Base-by-base conservation (phyloP, 345 rosid genomes). In the Clarkia xantiana region DNA sequence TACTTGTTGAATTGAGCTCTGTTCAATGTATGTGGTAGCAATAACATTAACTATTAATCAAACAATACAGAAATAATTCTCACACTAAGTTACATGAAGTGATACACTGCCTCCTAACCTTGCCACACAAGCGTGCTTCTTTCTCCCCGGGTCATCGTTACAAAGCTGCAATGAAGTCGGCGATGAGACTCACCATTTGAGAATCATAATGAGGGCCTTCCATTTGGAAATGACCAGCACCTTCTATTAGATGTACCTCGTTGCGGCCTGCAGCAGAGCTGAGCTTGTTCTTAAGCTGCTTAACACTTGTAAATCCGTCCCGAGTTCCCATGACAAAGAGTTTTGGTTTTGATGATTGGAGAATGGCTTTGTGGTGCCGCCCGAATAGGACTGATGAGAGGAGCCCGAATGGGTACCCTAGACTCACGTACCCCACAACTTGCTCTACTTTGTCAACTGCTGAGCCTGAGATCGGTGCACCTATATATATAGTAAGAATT, bases 401-500 rank as follows among this genome's bases (percentile, higher is more conserved):
- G 67, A 78, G 62, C 49, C 95, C 95, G 25, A 93, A 93, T 6
- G 96, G 96, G 70, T 84, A 87, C 6, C 95, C 99, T 16, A 93
- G 44, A 61, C 99, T 84, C 39, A 80, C 75, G 29, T 84, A 87
- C 44, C 88, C 99, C 16, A 80, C 77, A 7, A 77, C 90, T 62
- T 80, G 78, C 50, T 80, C 68, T 7, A 93, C 55, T 67, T 84
- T 72, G 40, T 87, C 84, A 13, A 82, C 86, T 4, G 95, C 94
- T 8, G 99, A 84, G 40, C 99, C 99, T 36, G 95, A 85, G 42
- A 93, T 84, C 6, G 97, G 88, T 18, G 99, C 91, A 49, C 99
- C 97, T 93, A 78, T 23, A 47, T 49, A 45, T 58, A 40, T 59
- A 34, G 14, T 9, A 18, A 22, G 42, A 18, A 60, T 46, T 25